Evolutionary conservation across 225 moss, liverwort and hornwort species (phyloP).

Genomic region (Pleurozium schreberi): DNA sequence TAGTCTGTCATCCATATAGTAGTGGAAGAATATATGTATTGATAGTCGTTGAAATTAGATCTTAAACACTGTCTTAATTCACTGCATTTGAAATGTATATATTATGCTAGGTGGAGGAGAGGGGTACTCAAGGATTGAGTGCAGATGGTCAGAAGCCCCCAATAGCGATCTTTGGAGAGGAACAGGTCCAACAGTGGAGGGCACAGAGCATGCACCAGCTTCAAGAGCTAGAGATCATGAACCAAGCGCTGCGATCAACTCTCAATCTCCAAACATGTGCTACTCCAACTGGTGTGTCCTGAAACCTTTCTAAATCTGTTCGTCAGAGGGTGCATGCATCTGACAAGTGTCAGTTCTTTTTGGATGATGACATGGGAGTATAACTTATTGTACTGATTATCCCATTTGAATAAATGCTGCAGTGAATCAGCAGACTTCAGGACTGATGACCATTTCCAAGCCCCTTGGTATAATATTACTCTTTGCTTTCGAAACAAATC

Average conservation of each 20-base stretch:
- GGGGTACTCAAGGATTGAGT: not conserved
- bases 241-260: constrained; percentile 60
- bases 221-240: constrained; percentile 70
- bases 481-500: not conserved
- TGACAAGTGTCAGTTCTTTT: not conserved
- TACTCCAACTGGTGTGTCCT: constrained; percentile 29
- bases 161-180: constrained; percentile 19
- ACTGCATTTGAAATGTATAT: not conserved
- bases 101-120: constrained; percentile 28
- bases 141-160: constrained; percentile 21
- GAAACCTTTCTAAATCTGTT: not conserved
- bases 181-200: constrained; percentile 78
- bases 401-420: not conserved
- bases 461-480: constrained; percentile 37
- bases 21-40: not conserved
- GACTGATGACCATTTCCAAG: constrained; percentile 33
- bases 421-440: constrained; percentile 25
- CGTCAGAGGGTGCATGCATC: not conserved
- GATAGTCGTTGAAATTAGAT: not conserved
- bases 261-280: constrained; percentile 50
- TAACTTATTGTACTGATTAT: not conserved
- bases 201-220: constrained; percentile 77
- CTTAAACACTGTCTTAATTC: not conserved
- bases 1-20: not conserved
- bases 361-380: not conserved